These are phyloP conservation scores for Penicillium crustosum DNA, from an alignment of 2,329 filamentous ascomycete species.

Conservation along the genomic window DNA sequence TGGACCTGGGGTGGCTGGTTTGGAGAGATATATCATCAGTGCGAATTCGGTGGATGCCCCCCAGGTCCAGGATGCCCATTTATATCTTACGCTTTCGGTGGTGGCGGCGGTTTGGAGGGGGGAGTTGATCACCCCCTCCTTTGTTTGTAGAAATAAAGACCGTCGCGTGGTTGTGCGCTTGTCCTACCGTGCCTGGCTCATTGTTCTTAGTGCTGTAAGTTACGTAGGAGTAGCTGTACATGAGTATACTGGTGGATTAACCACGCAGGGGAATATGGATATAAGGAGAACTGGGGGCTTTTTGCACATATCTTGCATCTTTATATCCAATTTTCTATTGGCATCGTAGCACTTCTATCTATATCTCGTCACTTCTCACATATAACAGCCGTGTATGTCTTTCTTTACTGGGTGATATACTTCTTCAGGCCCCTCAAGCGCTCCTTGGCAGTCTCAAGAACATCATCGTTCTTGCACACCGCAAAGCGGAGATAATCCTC, in stretches of 20 bases:
- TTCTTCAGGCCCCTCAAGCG: constrained; percentile 70
- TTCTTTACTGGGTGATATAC: constrained; percentile 54
- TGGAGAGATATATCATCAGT: neutral
- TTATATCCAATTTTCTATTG: constrained; percentile 2
- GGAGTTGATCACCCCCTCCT: neutral
- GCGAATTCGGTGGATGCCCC: neutral
- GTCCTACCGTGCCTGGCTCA: neutral
- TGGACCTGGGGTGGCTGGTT: constrained; percentile 2
- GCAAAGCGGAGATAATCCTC: constrained; percentile 95
- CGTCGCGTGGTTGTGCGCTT: neutral
- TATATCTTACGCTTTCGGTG: neutral
- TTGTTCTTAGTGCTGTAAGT: neutral
- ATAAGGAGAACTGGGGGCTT: neutral
- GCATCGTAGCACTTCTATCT: neutral
- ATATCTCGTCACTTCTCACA: neutral
- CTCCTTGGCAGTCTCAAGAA: constrained; percentile 77
- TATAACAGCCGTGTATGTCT: too few relatives aligned
- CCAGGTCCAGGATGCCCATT: constrained; percentile 6
- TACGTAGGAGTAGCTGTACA: neutral
- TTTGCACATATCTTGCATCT: neutral
- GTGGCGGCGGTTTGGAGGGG: neutral
- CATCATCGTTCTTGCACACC: constrained; percentile 90
- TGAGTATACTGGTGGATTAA: neutral
- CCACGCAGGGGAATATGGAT: neutral
- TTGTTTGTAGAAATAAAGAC: constrained; percentile 4